A percentile compares a stretch with the other conserved stretches of the same genome.
phyloP scores from a whole-genome alignment of 208 protist genomes.

The Leishmania arabica region DNA sequence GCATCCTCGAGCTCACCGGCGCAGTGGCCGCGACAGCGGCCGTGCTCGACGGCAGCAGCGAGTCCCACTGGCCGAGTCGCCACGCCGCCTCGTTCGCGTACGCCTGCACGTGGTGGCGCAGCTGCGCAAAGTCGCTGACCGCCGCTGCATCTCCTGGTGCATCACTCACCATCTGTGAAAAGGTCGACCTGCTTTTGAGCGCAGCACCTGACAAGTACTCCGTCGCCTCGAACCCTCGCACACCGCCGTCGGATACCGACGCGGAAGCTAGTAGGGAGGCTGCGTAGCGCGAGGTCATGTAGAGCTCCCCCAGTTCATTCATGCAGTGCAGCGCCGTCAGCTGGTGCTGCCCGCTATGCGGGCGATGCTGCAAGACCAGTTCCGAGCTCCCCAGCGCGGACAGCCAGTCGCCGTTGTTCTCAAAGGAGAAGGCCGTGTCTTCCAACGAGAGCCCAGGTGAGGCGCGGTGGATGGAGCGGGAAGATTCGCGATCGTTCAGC shows the following conservation, averaged over 20 bases:
- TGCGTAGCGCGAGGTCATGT: conserved; percentile 84
- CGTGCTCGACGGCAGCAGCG: conserved; percentile 23
- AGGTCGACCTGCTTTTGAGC: conserved; percentile 9
- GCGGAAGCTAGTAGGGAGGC: conserved; percentile 19
- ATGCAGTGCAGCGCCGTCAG: conserved; percentile 83
- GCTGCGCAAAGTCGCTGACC: background rate
- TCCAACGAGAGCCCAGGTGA: conserved; percentile 36
- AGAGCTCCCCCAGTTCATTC: conserved; percentile 83
- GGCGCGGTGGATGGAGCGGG: conserved; percentile 69
- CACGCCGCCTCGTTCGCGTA: conserved; percentile 90
- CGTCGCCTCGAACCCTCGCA: too few relatives aligned
- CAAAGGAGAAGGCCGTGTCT: conserved; percentile 76
- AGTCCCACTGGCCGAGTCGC: conserved; percentile 84
- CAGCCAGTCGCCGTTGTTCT: conserved; percentile 89
- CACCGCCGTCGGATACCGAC: background rate
- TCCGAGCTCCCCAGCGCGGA: conserved; percentile 75
- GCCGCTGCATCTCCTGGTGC: background rate
- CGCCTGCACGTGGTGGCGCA: conserved; percentile 49
- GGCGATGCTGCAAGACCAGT: conserved; percentile 76
- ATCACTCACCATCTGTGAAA: conserved; percentile 10
- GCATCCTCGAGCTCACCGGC: background rate
- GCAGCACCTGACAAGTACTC: background rate
- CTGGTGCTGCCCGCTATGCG: conserved; percentile 69
- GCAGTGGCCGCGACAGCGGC: background rate
- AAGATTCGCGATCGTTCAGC: conserved; percentile 79